Evolutionary conservation across 108 stramenopile genomes (phyloP), one percentile per base, ranked within the genome.

Genomic region (Seminavis robusta): DNA sequence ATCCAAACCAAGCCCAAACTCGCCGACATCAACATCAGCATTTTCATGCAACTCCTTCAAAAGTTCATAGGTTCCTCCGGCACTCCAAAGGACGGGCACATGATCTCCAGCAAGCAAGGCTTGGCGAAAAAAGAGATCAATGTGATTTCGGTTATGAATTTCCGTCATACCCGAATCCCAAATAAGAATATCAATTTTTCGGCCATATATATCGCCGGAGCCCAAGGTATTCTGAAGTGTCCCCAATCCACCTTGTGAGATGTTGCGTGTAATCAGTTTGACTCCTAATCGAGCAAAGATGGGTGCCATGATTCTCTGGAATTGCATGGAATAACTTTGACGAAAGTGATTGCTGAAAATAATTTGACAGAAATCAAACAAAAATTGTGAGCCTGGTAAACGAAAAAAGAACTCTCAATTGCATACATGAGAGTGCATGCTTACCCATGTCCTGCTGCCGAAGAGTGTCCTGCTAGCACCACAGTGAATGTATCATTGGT

Each of bases 401-500:
- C n/a, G n/a, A n/a, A n/a, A n/a, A n/a, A n/a, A n/a, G n/a, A n/a
- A n/a, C n/a, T n/a, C n/a, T n/a, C n/a, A n/a, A n/a, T n/a, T n/a
- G n/a, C n/a, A n/a, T n/a, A n/a, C n/a, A n/a, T n/a, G n/a, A n/a
- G 23, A 27, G 25, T 3, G 3, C 3, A 24, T 10, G 32, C 5
- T 34, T 47, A 59, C 60, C 63, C 90, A 48, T 82, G 81, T 0
- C 81, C 81, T 13, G 81, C 81, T 19, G 81, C 73, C 3, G 81
- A 58, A 10, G 76, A 74, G 63, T 82, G 76, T 20, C 81, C 79
- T 26, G 67, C 77, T 53, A 91, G 27, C 2, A 90, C 86, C 9
- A 94, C 69, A 1, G 77, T 85, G 52, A 94, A 94, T 1, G 62
- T 72, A 51, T 81, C 81, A 42, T 81, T 74, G 51, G 88, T 89